phyloP scores from a whole-genome alignment of 2,329 filamentous ascomycete species.

The Exophiala bonariae region DNA sequence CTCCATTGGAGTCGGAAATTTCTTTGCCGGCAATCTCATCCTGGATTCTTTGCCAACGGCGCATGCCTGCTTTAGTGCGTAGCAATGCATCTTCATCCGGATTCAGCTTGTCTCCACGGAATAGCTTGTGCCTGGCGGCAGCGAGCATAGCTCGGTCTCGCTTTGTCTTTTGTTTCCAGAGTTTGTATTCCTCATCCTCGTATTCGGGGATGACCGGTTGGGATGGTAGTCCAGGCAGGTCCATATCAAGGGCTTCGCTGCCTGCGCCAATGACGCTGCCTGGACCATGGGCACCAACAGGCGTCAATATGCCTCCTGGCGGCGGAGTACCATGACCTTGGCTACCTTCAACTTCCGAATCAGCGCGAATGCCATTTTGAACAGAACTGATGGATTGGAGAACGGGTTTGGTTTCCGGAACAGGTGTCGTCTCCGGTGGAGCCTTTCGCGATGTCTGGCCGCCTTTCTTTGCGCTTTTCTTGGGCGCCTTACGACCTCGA shows the following conservation, averaged over 20 bases:
- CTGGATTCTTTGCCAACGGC: slow-evolving; percentile 78
- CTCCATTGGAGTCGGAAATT: slow-evolving; percentile 41
- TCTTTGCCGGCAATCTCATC: slow-evolving; percentile 61
- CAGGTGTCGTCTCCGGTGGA: slow-evolving; percentile 74
- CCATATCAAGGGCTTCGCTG: slow-evolving; percentile 81
- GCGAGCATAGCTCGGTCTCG: slow-evolving; percentile 86
- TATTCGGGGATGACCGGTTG: slow-evolving; percentile 76
- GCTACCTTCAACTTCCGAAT: slow-evolving; percentile 74
- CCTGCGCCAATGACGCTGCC: slow-evolving; percentile 54
- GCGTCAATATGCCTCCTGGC: slow-evolving; percentile 69
- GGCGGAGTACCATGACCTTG: slow-evolving; percentile 82
- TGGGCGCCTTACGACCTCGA: slow-evolving; percentile 81
- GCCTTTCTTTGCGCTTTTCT: slow-evolving; percentile 73
- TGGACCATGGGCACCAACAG: slow-evolving; percentile 68
- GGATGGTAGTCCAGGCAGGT: slow-evolving; percentile 65
- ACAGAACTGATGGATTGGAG: slow-evolving; percentile 54
- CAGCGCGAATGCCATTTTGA: slow-evolving; percentile 55
- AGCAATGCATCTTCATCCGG: slow-evolving; percentile 83
- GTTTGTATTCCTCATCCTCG: slow-evolving; percentile 88
- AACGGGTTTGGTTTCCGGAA: slow-evolving; percentile 70
- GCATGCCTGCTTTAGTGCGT: slow-evolving; percentile 83
- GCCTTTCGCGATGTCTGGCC: slow-evolving; percentile 67
- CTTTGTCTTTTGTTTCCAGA: slow-evolving; percentile 99
- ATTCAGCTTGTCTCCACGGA: slow-evolving; percentile 82
- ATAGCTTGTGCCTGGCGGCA: slow-evolving; percentile 81